Base-by-base conservation (phyloP, 2,329 filamentous ascomycete species). In the Penicillium decumbens region DNA sequence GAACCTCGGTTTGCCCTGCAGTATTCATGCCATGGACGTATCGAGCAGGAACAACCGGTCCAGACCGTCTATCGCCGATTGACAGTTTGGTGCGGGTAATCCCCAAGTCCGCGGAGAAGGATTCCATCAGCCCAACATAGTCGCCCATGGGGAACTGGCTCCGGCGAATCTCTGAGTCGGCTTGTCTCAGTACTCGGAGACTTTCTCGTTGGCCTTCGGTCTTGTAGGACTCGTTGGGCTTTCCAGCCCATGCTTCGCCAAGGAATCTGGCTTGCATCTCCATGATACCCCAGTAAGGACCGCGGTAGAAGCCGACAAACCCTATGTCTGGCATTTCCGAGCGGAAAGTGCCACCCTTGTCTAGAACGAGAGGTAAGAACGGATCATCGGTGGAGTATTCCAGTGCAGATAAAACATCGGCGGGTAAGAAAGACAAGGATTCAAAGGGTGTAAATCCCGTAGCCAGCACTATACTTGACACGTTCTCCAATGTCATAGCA, bases 261-360 rank as follows among this genome's bases (percentile, higher is more conserved):
- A 91, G 72, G 53, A 87, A 78, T 1, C 85, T 80, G 2, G 88
- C 84, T 69, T 95, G 89, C 85, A 90, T 88, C 66, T 93, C 88
- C 78, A 92, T 89, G 0, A 90, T 83, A 1, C 86, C 86, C 89
- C 89, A 95, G 65, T 89, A 93, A 0, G 88, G 88, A 0, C 87
- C 87, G 53, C 89, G 80, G 63, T 95, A 95, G 68, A 90, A 89
- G 0, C 89, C 89, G 1, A 93, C 84, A 60, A 93, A 91, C 0
- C 87, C 88, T 0, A 93, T 71, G 5, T 79, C 80, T 0, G 84
- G 79, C 0, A 90, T 67, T 0, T 75, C 71, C 0, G 79, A 77
- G 50, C 84, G 80, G 47, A 84, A 74, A 0, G 83, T 84, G 1
- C 80, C 81, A 55, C 88, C 84, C 43, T 85, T 83, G 20, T 85